These are phyloP conservation scores for Starmerella floris DNA, from an alignment of 805 yeast genomes.

Conservation along the genomic window DNA sequence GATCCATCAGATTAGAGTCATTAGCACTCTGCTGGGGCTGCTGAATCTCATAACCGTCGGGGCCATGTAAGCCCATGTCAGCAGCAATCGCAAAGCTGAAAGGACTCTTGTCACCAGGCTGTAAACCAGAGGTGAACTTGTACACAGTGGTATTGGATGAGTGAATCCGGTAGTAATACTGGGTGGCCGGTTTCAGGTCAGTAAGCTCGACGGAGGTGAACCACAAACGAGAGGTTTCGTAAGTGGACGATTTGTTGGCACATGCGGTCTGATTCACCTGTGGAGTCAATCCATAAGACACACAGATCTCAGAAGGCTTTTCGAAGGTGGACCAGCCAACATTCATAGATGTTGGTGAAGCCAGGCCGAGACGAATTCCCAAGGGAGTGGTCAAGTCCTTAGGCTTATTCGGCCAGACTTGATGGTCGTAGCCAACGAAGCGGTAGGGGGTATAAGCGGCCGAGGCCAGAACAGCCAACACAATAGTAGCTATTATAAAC, in stretches of 20 bases:
- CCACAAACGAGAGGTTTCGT: conserved; percentile 5
- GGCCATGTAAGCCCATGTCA: conserved; percentile 7
- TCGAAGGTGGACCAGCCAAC: conserved; percentile 9
- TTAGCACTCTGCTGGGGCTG: conserved; percentile 1
- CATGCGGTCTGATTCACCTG: conserved; percentile 1
- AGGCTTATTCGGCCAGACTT: conserved; percentile 7
- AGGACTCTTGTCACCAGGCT: conserved; percentile 3
- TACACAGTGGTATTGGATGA: conserved; percentile 1
- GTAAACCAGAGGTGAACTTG: not conserved
- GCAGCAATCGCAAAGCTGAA: conserved; percentile 8
- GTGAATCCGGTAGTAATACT: conserved; percentile 3
- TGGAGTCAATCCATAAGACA: not conserved
- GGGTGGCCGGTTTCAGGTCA: conserved; percentile 1
- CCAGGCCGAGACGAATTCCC: conserved; percentile 7
- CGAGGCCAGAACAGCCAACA: not conserved
- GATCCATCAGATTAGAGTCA: not conserved
- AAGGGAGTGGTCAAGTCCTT: conserved; percentile 4
- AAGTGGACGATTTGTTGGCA: not conserved
- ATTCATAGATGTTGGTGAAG: conserved; percentile 4
- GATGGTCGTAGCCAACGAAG: not conserved
- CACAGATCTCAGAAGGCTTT: conserved; percentile 1
- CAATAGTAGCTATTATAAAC: not conserved
- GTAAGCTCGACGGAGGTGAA: conserved; percentile 6
- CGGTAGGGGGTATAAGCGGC: not conserved
- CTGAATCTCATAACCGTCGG: conserved; percentile 1